These are phyloP conservation scores for Polymyxa betae DNA, from an alignment of 208 protist genomes.

Conservation along the genomic window DNA sequence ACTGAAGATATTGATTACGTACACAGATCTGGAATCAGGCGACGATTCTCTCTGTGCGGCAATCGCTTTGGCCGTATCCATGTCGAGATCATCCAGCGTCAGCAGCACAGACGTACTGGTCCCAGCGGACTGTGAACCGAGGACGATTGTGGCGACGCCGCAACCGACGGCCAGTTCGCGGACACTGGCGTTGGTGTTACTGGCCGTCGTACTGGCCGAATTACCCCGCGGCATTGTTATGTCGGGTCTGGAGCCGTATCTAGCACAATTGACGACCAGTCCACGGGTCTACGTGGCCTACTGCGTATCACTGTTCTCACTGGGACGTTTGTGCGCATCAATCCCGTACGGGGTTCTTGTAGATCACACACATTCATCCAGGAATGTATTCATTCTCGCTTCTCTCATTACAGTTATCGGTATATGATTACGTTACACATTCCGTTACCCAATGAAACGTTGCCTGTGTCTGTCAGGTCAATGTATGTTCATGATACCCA, in stretches of 20 bases:
- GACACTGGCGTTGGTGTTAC: too few relatives aligned
- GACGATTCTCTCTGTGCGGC: too few relatives aligned
- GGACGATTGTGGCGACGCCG: too few relatives aligned
- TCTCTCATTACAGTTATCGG: not conserved
- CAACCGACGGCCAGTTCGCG: too few relatives aligned
- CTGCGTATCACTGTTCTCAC: not conserved
- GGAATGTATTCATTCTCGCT: not conserved
- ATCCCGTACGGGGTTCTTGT: not conserved
- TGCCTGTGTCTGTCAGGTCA: not conserved
- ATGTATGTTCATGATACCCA: not conserved
- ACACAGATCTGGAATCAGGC: too few relatives aligned
- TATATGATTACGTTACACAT: not conserved
- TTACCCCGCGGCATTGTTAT: constrained; percentile 7
- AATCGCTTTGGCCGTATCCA: too few relatives aligned
- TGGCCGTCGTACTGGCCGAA: not conserved
- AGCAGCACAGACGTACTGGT: too few relatives aligned
- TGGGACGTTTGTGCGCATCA: not conserved
- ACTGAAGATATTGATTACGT: too few relatives aligned
- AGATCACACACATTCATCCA: not conserved
- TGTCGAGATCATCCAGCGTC: too few relatives aligned
- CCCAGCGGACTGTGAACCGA: too few relatives aligned
- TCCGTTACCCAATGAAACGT: not conserved
- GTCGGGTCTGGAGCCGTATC: not conserved
- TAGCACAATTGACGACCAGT: not conserved
- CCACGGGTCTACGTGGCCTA: not conserved